Evolutionary conservation across 805 yeast genomes (phyloP), one percentile per base, ranked within the genome.

Genomic region (Alloascoidea hylecoeti): DNA sequence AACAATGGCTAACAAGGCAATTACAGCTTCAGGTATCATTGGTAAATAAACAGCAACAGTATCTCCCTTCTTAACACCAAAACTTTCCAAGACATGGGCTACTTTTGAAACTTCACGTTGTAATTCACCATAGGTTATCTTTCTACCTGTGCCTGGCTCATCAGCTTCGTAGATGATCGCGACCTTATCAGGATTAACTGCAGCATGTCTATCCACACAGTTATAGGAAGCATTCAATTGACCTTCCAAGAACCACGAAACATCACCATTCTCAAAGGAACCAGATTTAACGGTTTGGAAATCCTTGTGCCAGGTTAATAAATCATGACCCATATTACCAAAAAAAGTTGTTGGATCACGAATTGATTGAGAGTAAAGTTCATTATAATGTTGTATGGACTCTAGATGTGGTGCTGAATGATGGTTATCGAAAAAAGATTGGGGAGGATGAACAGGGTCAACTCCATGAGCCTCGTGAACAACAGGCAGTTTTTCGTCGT

Each of bases 171-270:
- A 89, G 49, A 92, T 78, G 40, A 82, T 64, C 12, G 94, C 94
- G 1, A 49, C 64, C 62, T 88, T 86, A 55, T 83, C 70, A 35
- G 98, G 97, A 53, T 75, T 79, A 46, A 69, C 71, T 47, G 82
- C 64, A 3, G 98, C 98, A 66, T 92, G 95, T 59, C 97, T 75
- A 59, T 89, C 98, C 45, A 89, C 95, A 58, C 92, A 79, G 62
- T 89, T 89, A 64, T 83, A 89, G 45, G 79, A 67, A 33, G 98
- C 98, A 55, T 92, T 92, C 55, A 89, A 69, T 63, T 81, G 76
- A 53, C 98, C 98, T 45, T 84, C 88, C 37, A 85, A 61, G 53
- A 92, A 92, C 97, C 97, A 92, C 28, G 96, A 85, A 38, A 76
- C 64, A 53, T 84, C 94, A 44, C 89, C 95, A 47, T 77, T 60